phyloP scores from a whole-genome alignment of 2,329 filamentous ascomycete genomes.

The Immersiporthe knoxdaviesiana region DNA sequence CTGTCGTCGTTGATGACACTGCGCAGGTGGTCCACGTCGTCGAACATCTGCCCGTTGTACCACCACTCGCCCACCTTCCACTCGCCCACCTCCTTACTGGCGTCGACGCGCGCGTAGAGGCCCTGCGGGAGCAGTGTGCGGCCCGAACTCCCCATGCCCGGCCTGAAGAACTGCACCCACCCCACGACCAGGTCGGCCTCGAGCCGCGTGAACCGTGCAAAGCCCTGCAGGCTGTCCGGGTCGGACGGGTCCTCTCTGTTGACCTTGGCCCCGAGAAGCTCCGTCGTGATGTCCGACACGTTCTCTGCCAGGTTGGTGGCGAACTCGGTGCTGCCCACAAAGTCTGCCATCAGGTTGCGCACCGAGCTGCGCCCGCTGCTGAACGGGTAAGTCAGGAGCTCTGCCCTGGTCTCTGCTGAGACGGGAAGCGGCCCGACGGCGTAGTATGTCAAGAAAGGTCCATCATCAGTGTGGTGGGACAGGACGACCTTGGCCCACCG shows the following conservation, averaged over 20 bases:
- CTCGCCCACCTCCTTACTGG: constrained; percentile 34
- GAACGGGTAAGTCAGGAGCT: constrained; percentile 47
- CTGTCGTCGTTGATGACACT: constrained; percentile 3
- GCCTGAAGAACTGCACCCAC: constrained; percentile 47
- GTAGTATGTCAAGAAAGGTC: constrained; percentile 51
- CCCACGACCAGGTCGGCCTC: constrained; percentile 45
- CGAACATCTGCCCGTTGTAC: constrained; percentile 27
- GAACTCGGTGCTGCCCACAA: constrained; percentile 38
- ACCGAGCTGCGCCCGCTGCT: constrained; percentile 47
- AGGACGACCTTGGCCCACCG: constrained; percentile 52
- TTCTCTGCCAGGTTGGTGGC: constrained; percentile 40
- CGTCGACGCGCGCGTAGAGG: constrained; percentile 47
- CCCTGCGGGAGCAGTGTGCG: constrained; percentile 45
- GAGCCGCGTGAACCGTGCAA: constrained; percentile 41
- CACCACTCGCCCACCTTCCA: constrained; percentile 33
- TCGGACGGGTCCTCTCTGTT: constrained; percentile 38
- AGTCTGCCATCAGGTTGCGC: constrained; percentile 41
- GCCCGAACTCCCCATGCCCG: constrained; percentile 42
- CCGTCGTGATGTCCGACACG: constrained; percentile 46
- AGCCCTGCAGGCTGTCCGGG: constrained; percentile 39
- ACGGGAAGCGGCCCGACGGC: constrained; percentile 55
- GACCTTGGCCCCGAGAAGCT: constrained; percentile 42
- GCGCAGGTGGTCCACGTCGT: constrained; percentile 10
- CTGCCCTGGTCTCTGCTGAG: constrained; percentile 40
- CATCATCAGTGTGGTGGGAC: constrained; percentile 46